Evolutionary conservation across 495 filamentous ascomycete genomes (phyloP).

Genomic region (Tuber borchii): DNA sequence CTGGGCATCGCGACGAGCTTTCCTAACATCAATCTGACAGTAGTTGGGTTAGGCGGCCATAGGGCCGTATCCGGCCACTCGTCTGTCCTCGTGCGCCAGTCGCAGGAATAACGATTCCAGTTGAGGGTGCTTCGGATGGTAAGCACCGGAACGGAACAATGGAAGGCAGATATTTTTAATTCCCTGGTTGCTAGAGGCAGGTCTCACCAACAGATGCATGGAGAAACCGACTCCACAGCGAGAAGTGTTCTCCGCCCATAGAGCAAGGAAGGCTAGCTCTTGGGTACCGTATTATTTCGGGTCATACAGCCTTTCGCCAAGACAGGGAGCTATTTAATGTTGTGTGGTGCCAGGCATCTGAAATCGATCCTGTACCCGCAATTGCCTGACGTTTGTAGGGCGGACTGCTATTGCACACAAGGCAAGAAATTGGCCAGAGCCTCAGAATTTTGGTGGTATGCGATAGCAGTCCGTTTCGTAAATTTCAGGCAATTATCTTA

Average conservation of each 20-base stretch:
- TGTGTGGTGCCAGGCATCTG: no score
- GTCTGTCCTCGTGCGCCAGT: not conserved
- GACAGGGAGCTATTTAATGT: no score
- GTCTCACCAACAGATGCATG: not conserved
- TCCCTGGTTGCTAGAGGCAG: not conserved
- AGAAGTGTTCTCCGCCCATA: not conserved
- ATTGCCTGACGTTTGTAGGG: no score
- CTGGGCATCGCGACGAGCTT: not conserved
- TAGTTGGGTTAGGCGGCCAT: not conserved
- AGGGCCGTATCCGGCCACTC: not conserved
- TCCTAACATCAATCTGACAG: not conserved
- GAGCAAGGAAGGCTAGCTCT: not conserved
- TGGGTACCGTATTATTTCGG: no score
- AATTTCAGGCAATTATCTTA: no score
- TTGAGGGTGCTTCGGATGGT: not conserved
- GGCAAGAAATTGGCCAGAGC: no score
- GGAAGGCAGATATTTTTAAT: not conserved
- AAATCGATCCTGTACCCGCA: no score
- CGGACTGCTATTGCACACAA: no score
- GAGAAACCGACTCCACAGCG: not conserved
- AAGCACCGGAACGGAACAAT: not conserved
- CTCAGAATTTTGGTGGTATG: no score
- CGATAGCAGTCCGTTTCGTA: no score
- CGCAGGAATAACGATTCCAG: not conserved
- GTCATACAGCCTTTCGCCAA: no score